phyloP scores from a whole-genome alignment of 2,329 filamentous ascomycete genomes.

The Neonectria coccinea region DNA sequence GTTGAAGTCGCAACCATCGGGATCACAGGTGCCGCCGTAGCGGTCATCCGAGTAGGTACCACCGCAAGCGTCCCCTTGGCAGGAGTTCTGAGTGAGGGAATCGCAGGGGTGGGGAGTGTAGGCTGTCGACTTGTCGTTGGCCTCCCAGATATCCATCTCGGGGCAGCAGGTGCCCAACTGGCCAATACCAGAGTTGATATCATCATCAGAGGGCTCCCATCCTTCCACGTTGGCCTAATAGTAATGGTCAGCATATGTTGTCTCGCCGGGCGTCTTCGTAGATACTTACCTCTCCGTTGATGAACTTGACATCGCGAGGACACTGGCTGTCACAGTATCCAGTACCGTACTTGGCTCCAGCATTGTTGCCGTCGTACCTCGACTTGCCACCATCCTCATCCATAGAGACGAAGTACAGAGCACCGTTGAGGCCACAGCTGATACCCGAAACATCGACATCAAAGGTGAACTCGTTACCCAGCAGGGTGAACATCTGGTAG shows the following conservation, averaged over 20 bases:
- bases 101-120: slow-evolving; percentile 75
- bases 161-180: slow-evolving; percentile 67
- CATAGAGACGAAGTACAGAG: slow-evolving; percentile 75
- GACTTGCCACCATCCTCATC: slow-evolving; percentile 66
- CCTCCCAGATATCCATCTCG: slow-evolving; percentile 75
- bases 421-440: slow-evolving; percentile 78
- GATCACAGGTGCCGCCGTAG: slow-evolving; percentile 73
- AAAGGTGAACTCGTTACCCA: slow-evolving; percentile 78
- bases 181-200: slow-evolving; percentile 66
- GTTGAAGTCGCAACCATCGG: slow-evolving; percentile 79
- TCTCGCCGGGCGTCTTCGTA: slow-evolving; percentile 35
- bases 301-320: slow-evolving; percentile 68
- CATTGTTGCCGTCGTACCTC: slow-evolving; percentile 63
- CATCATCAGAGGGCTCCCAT: slow-evolving; percentile 63
- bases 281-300: slow-evolving; percentile 60
- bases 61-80: slow-evolving; percentile 63
- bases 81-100: slow-evolving; percentile 61
- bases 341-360: slow-evolving; percentile 70
- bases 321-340: slow-evolving; percentile 66
- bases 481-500: slow-evolving; percentile 74
- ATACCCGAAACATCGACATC: slow-evolving; percentile 77
- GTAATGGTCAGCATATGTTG: not conserved
- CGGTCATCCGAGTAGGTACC: slow-evolving; percentile 65
- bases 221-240: slow-evolving; percentile 64
- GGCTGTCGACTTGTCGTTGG: slow-evolving; percentile 73